These are phyloP conservation scores for Claviceps sp. DNA, from an alignment of 2,329 filamentous ascomycete genomes.

Conservation along the genomic window DNA sequence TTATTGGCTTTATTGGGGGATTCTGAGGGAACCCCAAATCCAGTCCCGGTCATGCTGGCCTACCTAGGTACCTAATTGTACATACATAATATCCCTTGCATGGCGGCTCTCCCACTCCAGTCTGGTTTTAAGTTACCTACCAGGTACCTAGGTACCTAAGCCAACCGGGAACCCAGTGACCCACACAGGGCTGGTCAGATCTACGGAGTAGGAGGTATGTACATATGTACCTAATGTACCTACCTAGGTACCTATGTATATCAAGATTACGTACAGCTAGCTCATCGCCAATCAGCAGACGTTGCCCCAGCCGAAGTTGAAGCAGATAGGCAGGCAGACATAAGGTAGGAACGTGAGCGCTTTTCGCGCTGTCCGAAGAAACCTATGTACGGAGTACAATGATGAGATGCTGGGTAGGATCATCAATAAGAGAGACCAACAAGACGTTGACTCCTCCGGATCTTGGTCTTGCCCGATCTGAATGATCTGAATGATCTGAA, in stretches of 20 bases:
- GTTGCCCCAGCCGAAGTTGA: neutral
- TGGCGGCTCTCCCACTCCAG: neutral
- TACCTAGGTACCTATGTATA: too few relatives aligned
- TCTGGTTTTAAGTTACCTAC: too few relatives aligned
- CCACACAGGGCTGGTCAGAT: conserved; percentile 4
- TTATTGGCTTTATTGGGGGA: too few relatives aligned
- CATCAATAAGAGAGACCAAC: neutral
- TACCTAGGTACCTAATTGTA: too few relatives aligned
- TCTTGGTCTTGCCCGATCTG: neutral
- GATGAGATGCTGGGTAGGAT: neutral
- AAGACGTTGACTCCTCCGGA: neutral
- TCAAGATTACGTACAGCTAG: conserved; percentile 4
- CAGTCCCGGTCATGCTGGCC: neutral
- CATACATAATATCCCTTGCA: neutral
- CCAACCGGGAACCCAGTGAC: too few relatives aligned
- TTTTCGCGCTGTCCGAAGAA: too few relatives aligned
- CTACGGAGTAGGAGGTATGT: neutral
- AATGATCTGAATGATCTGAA: too few relatives aligned
- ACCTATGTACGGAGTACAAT: neutral
- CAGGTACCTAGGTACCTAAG: too few relatives aligned
- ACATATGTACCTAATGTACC: neutral
- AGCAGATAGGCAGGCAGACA: too few relatives aligned
- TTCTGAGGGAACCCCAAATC: neutral
- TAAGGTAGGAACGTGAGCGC: neutral
- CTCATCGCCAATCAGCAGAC: neutral